Evolutionary conservation across 345 rosid species (phyloP).

Genomic region (Melastoma malabathricum): DNA sequence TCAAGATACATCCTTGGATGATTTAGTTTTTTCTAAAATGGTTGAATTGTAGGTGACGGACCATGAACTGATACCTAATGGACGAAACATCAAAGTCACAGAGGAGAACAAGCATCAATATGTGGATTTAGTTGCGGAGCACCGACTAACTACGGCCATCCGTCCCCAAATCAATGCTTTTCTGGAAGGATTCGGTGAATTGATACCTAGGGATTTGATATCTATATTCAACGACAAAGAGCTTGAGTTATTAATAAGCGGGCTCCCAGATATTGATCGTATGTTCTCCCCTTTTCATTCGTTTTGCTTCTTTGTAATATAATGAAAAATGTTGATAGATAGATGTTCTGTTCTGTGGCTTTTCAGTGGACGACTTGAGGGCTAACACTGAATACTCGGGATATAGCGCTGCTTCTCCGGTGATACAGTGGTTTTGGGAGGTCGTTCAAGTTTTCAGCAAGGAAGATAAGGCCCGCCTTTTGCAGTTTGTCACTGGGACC

Average conservation of each 20-base stretch:
- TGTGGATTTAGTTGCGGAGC: slow-evolving; percentile 84
- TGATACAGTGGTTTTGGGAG: slow-evolving; percentile 99
- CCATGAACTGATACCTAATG: slow-evolving; percentile 85
- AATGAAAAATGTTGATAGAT: too few species aligned
- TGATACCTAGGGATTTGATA: slow-evolving; percentile 63
- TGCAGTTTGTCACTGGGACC: slow-evolving; percentile 95
- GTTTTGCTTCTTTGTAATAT: neutral
- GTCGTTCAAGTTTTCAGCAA: slow-evolving; percentile 90
- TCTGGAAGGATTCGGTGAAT: slow-evolving; percentile 73
- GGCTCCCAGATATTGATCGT: slow-evolving; percentile 94
- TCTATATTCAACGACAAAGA: slow-evolving; percentile 93
- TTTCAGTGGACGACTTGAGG: slow-evolving; percentile 86
- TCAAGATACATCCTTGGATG: too few species aligned
- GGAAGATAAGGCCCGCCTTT: slow-evolving; percentile 92
- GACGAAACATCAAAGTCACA: slow-evolving; percentile 76
- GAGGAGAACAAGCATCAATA: slow-evolving; percentile 93
- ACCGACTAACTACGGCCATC: slow-evolving; percentile 90
- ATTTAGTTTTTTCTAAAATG: too few species aligned
- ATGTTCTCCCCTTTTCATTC: slow-evolving; percentile 12
- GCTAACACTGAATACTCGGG: slow-evolving; percentile 88
- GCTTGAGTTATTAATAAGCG: slow-evolving; percentile 79
- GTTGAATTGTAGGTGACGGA: slow-evolving; percentile 61
- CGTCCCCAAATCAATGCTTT: slow-evolving; percentile 96
- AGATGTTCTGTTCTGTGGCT: too few species aligned
- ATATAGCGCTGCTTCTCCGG: slow-evolving; percentile 80